phyloP scores from a whole-genome alignment of 1,284 basidiomycete genomes.

The Limonomyces culmigenus region DNA sequence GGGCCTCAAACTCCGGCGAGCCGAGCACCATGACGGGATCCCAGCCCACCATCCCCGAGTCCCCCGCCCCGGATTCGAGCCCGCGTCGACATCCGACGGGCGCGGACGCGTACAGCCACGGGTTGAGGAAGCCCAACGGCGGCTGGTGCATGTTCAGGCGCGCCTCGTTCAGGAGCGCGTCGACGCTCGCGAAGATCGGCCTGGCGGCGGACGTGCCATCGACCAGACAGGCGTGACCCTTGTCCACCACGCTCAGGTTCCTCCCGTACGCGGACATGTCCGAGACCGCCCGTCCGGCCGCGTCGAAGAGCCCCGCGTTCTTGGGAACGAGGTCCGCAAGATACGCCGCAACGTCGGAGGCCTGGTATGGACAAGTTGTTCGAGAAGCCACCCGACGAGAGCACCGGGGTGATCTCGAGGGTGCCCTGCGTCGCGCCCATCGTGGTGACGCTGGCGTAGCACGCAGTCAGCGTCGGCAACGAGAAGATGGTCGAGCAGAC shows the following conservation, averaged over 20 bases:
- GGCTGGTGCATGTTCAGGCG: constrained; percentile 13
- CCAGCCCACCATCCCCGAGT: too few relatives aligned
- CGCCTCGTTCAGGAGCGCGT: constrained; percentile 20
- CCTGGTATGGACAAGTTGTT: constrained; percentile 28
- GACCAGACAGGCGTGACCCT: constrained; percentile 9
- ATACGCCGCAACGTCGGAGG: constrained; percentile 18
- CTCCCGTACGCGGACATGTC: constrained; percentile 20
- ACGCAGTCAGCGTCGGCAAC: neutral
- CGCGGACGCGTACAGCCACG: constrained; percentile 20
- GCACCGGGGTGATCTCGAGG: constrained; percentile 13
- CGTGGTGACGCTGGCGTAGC: constrained; percentile 1
- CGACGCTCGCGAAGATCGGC: constrained; percentile 17
- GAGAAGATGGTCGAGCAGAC: too few relatives aligned
- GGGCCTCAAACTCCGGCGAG: too few relatives aligned
- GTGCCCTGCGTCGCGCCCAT: constrained; percentile 13
- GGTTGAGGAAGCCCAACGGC: constrained; percentile 21
- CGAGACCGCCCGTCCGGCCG: constrained; percentile 18
- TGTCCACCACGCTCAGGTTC: constrained; percentile 10
- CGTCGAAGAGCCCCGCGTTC: constrained; percentile 13
- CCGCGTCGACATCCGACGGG: too few relatives aligned
- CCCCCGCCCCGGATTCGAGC: too few relatives aligned
- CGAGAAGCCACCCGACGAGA: constrained; percentile 31
- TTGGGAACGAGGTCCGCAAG: constrained; percentile 12
- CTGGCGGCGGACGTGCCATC: constrained; percentile 19
- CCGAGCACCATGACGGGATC: too few relatives aligned